Conservation (phyloP, 2,329 filamentous ascomycete species). For the Stagonosporopsis tanaceti region DNA sequence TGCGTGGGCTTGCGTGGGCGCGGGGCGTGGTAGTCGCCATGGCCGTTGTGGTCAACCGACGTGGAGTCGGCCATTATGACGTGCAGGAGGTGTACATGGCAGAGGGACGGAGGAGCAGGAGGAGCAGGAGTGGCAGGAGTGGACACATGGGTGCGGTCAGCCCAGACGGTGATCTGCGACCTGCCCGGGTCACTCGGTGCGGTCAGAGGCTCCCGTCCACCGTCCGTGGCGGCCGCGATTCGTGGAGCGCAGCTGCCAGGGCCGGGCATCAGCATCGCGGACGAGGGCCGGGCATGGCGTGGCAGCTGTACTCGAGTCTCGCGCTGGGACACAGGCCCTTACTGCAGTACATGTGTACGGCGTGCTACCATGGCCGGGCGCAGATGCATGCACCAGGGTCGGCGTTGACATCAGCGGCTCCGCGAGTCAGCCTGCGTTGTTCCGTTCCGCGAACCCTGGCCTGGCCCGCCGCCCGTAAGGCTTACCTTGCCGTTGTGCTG, state of each 20-base stretch:
- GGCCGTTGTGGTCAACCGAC: conserved; percentile 40
- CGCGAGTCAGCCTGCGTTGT: conserved; percentile 15
- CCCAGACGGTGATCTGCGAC: conserved; percentile 39
- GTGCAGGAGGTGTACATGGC: conserved; percentile 28
- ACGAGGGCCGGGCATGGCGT: not conserved
- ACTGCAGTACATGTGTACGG: not conserved
- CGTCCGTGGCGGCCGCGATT: conserved; percentile 15
- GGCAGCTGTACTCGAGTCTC: not conserved
- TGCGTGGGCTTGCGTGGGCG: conserved; percentile 48
- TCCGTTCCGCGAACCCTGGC: conserved; percentile 25
- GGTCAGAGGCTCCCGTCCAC: conserved; percentile 23
- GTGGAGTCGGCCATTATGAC: conserved; percentile 44
- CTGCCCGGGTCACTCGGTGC: conserved; percentile 30
- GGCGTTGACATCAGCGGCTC: conserved; percentile 22
- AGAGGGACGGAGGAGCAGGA: conserved; percentile 12
- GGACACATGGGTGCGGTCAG: conserved; percentile 36
- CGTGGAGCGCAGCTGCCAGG: conserved; percentile 4
- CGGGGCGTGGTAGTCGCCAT: conserved; percentile 41
- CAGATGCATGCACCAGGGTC: not conserved
- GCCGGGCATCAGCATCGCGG: not conserved
- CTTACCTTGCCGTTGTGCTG: conserved; percentile 13
- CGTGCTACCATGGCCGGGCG: not conserved
- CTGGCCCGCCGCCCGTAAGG: conserved; percentile 21
- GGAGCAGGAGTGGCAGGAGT: conserved; percentile 8
- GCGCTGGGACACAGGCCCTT: not conserved